These are phyloP conservation scores for Backusella psychrophila DNA, from an alignment of 192 early-diverging fungal genomes.

Conservation along the genomic window DNA sequence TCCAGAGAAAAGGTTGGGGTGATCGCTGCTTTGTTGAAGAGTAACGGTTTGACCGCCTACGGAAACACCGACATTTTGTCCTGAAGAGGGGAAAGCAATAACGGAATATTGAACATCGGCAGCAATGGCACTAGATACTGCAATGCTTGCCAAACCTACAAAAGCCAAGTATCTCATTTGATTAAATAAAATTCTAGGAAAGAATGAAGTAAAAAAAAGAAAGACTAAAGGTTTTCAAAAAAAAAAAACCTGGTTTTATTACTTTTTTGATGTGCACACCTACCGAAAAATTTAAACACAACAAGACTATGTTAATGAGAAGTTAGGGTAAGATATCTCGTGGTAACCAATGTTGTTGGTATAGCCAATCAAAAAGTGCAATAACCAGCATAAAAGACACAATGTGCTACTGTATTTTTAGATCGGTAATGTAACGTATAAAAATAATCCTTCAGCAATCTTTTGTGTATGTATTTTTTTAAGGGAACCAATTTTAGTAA, in stretches of 20 bases:
- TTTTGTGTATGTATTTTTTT: background rate
- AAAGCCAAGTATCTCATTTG: slow-evolving; percentile 22
- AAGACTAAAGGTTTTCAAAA: background rate
- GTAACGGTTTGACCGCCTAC: slow-evolving; percentile 31
- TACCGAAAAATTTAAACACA: slow-evolving; percentile 3
- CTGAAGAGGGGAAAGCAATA: slow-evolving; percentile 27
- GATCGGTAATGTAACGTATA: background rate
- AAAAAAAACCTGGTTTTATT: background rate
- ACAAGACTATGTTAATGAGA: background rate
- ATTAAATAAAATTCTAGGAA: background rate
- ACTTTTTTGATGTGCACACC: background rate
- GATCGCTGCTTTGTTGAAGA: slow-evolving; percentile 5
- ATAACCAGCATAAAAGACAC: background rate
- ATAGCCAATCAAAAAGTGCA: background rate
- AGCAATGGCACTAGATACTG: slow-evolving; percentile 1
- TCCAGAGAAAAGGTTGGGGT: slow-evolving; percentile 29
- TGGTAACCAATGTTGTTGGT: background rate
- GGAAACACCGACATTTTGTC: slow-evolving; percentile 24
- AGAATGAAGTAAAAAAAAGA: background rate
- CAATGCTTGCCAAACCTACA: slow-evolving; percentile 13
- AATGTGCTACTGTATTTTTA: slow-evolving; percentile 6
- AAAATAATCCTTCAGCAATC: background rate
- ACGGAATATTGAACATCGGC: slow-evolving; percentile 37
- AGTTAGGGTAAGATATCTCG: slow-evolving; percentile 3
- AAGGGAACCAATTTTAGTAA: background rate